Evolutionary conservation across 148 eudicot genomes (phyloP).

Genomic region (Fagopyrum esculentum): DNA sequence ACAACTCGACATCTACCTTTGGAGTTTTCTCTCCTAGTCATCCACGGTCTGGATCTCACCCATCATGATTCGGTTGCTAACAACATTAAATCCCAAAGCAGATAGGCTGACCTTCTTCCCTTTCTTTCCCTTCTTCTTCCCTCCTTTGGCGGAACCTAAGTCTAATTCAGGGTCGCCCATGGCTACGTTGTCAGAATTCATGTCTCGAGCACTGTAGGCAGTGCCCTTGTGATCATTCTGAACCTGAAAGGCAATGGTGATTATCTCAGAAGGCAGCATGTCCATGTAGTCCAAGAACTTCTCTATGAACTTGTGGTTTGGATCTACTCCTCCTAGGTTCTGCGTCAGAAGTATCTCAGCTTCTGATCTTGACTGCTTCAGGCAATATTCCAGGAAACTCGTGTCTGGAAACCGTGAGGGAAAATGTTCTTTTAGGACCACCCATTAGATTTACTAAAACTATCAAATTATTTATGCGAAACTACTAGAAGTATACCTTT

Average conservation of each 20-base stretch:
- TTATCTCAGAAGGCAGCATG: conserved; percentile 64
- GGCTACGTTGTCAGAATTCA: conserved; percentile 39
- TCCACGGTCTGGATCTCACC: conserved; percentile 91
- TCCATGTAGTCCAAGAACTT: conserved; percentile 90
- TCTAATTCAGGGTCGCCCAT: conserved; percentile 24
- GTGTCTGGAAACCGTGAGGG: conserved; percentile 42
- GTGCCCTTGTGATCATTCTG: conserved; percentile 47
- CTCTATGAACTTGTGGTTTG: conserved; percentile 76
- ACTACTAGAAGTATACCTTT: conserved; percentile 43
- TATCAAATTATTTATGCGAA: background rate
- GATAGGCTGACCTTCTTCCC: conserved; percentile 86
- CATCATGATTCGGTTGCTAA: conserved; percentile 99
- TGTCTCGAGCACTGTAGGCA: conserved; percentile 32
- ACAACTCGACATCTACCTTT: conserved; percentile 6
- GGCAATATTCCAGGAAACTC: conserved; percentile 82
- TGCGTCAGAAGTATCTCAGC: conserved; percentile 76
- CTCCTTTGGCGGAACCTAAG: conserved; percentile 48
- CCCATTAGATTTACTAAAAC: background rate
- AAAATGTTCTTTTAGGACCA: background rate
- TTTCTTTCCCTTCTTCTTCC: conserved; percentile 94
- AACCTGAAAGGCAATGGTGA: conserved; percentile 75
- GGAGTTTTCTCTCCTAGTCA: conserved; percentile 37
- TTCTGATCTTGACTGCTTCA: conserved; percentile 79
- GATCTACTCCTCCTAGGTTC: conserved; percentile 74
- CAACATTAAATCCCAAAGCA: conserved; percentile 84